Evolutionary conservation across 805 yeast species (phyloP).

Genomic region (Scheffersomyces coipomensis): DNA sequence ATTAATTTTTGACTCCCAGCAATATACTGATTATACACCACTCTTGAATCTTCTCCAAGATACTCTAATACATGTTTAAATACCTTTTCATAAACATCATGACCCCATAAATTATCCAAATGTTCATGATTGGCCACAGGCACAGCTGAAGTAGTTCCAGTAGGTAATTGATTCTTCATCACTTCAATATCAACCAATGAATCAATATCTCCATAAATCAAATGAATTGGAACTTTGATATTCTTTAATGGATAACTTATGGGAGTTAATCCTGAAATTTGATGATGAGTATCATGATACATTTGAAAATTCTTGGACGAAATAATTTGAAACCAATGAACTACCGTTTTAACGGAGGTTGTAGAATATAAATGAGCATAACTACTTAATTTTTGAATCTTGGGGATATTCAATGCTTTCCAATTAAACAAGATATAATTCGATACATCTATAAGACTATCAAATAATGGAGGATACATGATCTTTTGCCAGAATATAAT

Average conservation of each 20-base stretch:
- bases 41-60: constrained; percentile 12
- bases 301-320: constrained; percentile 76
- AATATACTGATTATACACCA: constrained; percentile 3
- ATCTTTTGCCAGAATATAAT: constrained; percentile 78
- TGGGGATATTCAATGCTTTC: constrained; percentile 69
- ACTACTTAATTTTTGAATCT: constrained; percentile 71
- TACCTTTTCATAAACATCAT: constrained; percentile 45
- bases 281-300: constrained; percentile 62
- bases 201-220: constrained; percentile 79
- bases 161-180: constrained; percentile 68
- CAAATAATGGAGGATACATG: constrained; percentile 74
- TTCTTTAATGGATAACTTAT: constrained; percentile 39
- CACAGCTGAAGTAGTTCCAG: constrained; percentile 43
- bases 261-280: constrained; percentile 27
- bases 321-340: constrained; percentile 95
- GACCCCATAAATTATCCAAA: constrained; percentile 87
- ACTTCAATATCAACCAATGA: constrained; percentile 83
- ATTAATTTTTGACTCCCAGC: constrained; percentile 5
- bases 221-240: constrained; percentile 61
- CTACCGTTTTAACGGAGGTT: constrained; percentile 87
- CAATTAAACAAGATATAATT: constrained; percentile 74
- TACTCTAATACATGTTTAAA: constrained; percentile 29
- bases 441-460: constrained; percentile 67
- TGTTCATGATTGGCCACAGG: constrained; percentile 80
- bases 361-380: constrained; percentile 89